Evolutionary conservation across 1,139 yeast genomes (phyloP).

Genomic region (Waltiozyma sp.): DNA sequence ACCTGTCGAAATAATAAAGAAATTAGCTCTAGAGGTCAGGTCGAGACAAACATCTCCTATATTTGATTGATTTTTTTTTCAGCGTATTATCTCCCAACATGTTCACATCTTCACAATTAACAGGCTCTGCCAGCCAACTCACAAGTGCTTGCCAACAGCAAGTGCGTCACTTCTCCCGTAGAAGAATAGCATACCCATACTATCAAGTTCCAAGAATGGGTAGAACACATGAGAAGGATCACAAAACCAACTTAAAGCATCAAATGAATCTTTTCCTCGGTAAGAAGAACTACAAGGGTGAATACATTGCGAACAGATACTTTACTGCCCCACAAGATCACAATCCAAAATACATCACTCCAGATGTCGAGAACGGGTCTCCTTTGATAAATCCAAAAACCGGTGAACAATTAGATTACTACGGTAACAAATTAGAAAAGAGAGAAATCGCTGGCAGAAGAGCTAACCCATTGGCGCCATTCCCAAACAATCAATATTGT

Average conservation of each 20-base stretch:
- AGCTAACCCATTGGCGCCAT: conserved; percentile 49
- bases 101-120: neutral
- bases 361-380: conserved; percentile 37
- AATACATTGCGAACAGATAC: conserved; percentile 68
- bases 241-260: conserved; percentile 29
- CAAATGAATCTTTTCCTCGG: conserved; percentile 33
- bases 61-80: neutral
- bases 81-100: neutral
- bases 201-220: conserved; percentile 32
- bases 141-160: conserved; percentile 16
- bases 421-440: conserved; percentile 9
- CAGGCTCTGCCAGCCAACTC: neutral
- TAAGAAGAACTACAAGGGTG: conserved; percentile 75
- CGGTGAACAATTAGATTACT: conserved; percentile 19
- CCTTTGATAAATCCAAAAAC: conserved; percentile 30
- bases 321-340: conserved; percentile 64
- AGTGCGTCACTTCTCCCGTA: conserved; percentile 27
- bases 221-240: conserved; percentile 30
- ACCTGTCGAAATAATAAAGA: too few relatives aligned
- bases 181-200: conserved; percentile 37
- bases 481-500: conserved; percentile 64
- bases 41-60: too few relatives aligned
- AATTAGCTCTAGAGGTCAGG: too few relatives aligned
- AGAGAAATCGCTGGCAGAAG: conserved; percentile 22
- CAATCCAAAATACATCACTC: conserved; percentile 63